Conservation (phyloP, 768 basidiomycete genomes). For the Amylocystis lapponica region DNA sequence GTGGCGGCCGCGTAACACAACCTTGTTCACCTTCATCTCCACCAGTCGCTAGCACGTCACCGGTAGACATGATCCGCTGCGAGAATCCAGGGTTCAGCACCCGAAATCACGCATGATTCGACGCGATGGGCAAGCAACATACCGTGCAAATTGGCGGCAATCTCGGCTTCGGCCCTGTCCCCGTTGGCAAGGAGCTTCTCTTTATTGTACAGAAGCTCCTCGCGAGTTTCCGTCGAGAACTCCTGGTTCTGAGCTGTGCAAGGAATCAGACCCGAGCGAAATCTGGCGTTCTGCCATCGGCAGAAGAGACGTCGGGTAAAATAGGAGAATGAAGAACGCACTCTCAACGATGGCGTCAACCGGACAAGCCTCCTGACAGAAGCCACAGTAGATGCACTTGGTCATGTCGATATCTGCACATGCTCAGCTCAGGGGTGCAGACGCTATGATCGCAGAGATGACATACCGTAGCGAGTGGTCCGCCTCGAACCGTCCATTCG, state of each 20-base stretch:
- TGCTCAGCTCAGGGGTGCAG: not conserved
- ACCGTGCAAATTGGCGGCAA: constrained; percentile 90
- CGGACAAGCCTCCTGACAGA: constrained; percentile 99
- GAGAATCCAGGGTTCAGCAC: constrained; percentile 18
- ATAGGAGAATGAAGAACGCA: constrained; percentile 33
- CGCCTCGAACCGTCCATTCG: constrained; percentile 92
- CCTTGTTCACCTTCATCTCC: constrained; percentile 7
- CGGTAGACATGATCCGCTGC: constrained; percentile 86
- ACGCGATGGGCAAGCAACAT: constrained; percentile 7
- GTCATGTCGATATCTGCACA: constrained; percentile 96
- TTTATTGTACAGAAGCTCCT: constrained; percentile 98
- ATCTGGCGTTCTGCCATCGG: not conserved
- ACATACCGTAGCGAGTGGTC: constrained; percentile 93
- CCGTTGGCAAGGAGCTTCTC: constrained; percentile 97
- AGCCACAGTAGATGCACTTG: constrained; percentile 99
- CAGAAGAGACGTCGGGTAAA: not conserved
- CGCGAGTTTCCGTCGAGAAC: constrained; percentile 95
- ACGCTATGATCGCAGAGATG: not conserved
- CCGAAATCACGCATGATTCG: not conserved
- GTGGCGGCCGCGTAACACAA: constrained; percentile 13
- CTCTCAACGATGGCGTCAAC: constrained; percentile 99
- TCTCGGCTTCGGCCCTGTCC: constrained; percentile 94
- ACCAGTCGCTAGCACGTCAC: constrained; percentile 29
- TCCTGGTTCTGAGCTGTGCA: constrained; percentile 90
- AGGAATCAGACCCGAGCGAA: not conserved